A percentile compares a stretch with the other conserved stretches of the same genome.
phyloP scores from a whole-genome alignment of 2,329 filamentous ascomycete genomes.

The Torrubiellomyces zombiae region DNA sequence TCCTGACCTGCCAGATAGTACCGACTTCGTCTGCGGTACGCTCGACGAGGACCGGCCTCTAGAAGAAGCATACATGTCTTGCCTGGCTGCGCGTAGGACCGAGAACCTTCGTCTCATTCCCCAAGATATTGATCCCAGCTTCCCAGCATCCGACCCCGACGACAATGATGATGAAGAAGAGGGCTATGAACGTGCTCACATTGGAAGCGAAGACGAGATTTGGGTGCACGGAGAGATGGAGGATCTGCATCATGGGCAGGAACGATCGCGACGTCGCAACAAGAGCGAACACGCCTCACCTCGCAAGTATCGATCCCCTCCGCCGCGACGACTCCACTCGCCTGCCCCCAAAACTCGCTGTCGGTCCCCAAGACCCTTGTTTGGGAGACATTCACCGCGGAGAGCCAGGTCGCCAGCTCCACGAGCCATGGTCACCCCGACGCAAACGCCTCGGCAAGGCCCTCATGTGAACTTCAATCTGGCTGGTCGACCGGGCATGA shows the following conservation, averaged over 20 bases:
- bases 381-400: conserved; percentile 53
- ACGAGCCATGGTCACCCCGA: conserved; percentile 16
- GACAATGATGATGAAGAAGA: conserved; percentile 65
- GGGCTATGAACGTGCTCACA: conserved; percentile 35
- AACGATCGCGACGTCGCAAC: conserved; percentile 29
- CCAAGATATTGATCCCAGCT: conserved; percentile 96
- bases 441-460: conserved; percentile 22
- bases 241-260: conserved; percentile 42
- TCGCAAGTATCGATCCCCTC: conserved; percentile 27
- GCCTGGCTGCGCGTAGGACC: conserved; percentile 63
- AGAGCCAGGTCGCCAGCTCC: conserved; percentile 57
- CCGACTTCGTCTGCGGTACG: conserved; percentile 97
- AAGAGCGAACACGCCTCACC: conserved; percentile 32
- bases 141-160: conserved; percentile 86
- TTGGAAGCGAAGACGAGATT: conserved; percentile 50
- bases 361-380: conserved; percentile 30
- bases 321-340: conserved; percentile 14
- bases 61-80: conserved; percentile 85
- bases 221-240: conserved; percentile 61
- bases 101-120: conserved; percentile 70
- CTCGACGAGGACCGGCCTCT: conserved; percentile 86
- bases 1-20: conserved; percentile 85
- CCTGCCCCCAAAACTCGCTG: conserved; percentile 20
- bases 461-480: conserved; percentile 20
- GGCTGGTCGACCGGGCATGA: conserved; percentile 45